Conservation (phyloP, 148 eudicot genomes). For the Drosera capensis region DNA sequence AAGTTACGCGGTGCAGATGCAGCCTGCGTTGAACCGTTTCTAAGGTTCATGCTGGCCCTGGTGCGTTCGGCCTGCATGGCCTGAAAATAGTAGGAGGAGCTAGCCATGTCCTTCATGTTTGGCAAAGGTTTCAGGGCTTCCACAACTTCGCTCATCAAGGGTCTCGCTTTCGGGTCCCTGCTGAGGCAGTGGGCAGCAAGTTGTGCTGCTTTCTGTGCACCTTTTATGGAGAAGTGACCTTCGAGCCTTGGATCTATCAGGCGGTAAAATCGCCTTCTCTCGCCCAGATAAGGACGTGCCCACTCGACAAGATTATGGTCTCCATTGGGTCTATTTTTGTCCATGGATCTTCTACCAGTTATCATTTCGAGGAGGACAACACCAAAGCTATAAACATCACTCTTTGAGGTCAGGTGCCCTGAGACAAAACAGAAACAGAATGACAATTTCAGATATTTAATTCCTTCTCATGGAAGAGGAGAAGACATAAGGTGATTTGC, state of each 20-base stretch:
- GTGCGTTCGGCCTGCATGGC: conserved; percentile 46
- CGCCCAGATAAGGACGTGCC: conserved; percentile 65
- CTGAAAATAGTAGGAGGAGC: conserved; percentile 51
- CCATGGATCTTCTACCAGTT: conserved; percentile 73
- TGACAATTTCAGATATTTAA: not conserved
- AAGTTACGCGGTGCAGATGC: conserved; percentile 26
- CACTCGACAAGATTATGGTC: conserved; percentile 73
- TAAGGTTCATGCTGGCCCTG: conserved; percentile 32
- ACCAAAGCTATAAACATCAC: conserved; percentile 72
- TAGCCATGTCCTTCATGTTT: conserved; percentile 58
- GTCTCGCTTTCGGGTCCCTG: conserved; percentile 61
- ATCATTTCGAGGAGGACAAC: conserved; percentile 63
- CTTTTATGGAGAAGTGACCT: conserved; percentile 66
- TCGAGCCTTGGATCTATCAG: conserved; percentile 65
- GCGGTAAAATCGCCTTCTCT: conserved; percentile 50
- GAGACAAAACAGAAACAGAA: conserved; percentile 7
- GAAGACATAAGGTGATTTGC: no score
- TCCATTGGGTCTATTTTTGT: conserved; percentile 62
- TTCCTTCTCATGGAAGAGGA: not conserved
- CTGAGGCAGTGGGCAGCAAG: conserved; percentile 59
- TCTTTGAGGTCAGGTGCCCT: conserved; percentile 67
- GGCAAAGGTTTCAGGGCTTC: conserved; percentile 56
- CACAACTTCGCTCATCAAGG: conserved; percentile 62
- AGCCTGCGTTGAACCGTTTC: conserved; percentile 20
- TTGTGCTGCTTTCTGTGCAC: conserved; percentile 61